Evolutionary conservation across 192 early-diverging fungal species (phyloP), one percentile per base, ranked within the genome.

Genomic region (Gamsiella multidivaricata): DNA sequence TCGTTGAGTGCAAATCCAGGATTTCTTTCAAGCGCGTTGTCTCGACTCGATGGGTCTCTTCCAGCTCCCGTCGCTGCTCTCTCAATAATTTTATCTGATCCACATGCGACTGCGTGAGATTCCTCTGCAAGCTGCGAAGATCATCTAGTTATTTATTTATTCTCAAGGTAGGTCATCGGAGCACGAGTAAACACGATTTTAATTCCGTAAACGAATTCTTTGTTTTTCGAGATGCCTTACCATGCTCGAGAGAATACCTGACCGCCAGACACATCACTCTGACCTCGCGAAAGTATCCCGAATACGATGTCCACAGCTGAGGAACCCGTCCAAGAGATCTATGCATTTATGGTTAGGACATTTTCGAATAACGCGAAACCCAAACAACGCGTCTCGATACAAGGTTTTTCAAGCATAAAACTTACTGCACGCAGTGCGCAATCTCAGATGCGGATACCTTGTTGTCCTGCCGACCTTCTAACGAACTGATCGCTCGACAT

Each of bases 251-350:
- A 2, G 70, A 74, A 12, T 69, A 70, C 20, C 75, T 32, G 6
- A 75, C 75, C 0, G 76, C 75, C 5, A 79, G 56, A 36, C 81
- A 82, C 76, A 82, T 82, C 31, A 41, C 61, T 57, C 73, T 79
- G 32, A 80, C 81, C 56, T 82, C 70, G 7, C 76, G 65, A 67
- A 75, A 80, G 58, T 82, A 82, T 15, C 81, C 76, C 28, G 75
- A 79, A 42, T 82, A 82, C 0, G 81, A 80, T 8, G 70, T 80
- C 81, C 81, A 82, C n/a, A 82, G 47, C 54, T 82, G 81, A 20
- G 75, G 65, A 26, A 69, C 61, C 25, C 57, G 50, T 37, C 71
- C 56, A 32, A 80, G 54, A n/a, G 81, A 69, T 45, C 81, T 69
- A 22, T 36, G 51, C 31, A 41, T 36, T 37, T n/a, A n/a, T n/a